phyloP scores from a whole-genome alignment of 352 stramenopile species.

The Pythium coloratum region DNA sequence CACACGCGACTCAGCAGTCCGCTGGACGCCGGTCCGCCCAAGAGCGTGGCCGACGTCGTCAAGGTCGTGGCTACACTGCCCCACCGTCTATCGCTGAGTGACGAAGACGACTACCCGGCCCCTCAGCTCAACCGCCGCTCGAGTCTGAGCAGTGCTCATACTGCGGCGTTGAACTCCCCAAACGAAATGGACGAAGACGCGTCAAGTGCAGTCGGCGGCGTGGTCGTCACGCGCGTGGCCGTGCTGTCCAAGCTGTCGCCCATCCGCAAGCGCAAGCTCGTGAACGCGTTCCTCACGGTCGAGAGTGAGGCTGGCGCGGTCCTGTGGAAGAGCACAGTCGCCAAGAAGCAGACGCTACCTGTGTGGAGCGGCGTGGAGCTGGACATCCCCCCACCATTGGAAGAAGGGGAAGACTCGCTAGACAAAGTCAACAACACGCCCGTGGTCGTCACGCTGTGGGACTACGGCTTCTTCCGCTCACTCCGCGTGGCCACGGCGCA shows the following conservation, averaged over 20 bases:
- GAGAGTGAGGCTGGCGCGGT: slow-evolving; percentile 11
- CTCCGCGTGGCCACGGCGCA: slow-evolving; percentile 53
- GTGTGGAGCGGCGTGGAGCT: slow-evolving; percentile 27
- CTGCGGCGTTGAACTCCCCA: not conserved
- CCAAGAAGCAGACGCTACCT: slow-evolving; percentile 21
- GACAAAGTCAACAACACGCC: slow-evolving; percentile 23
- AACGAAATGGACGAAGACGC: not conserved
- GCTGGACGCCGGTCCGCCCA: slow-evolving; percentile 5
- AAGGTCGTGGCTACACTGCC: slow-evolving; percentile 20
- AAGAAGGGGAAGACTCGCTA: slow-evolving; percentile 37
- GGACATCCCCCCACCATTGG: slow-evolving; percentile 36
- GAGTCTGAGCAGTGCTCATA: not conserved
- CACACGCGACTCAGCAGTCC: slow-evolving; percentile 21
- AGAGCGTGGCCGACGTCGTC: slow-evolving; percentile 18
- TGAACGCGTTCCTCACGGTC: slow-evolving; percentile 31
- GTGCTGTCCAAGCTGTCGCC: slow-evolving; percentile 22
- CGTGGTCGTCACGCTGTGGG: slow-evolving; percentile 55
- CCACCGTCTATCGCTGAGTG: slow-evolving; percentile 17
- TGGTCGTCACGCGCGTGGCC: slow-evolving; percentile 19
- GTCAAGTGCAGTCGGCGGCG: not conserved
- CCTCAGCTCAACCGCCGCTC: slow-evolving; percentile 5
- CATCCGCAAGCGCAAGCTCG: slow-evolving; percentile 31
- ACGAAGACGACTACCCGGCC: slow-evolving; percentile 18
- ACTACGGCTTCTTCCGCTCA: slow-evolving; percentile 62
- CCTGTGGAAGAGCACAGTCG: slow-evolving; percentile 28